Evolutionary conservation across 306 rosid species (phyloP), one percentile per base, ranked within the genome.

Genomic region (Prunus dulcis): DNA sequence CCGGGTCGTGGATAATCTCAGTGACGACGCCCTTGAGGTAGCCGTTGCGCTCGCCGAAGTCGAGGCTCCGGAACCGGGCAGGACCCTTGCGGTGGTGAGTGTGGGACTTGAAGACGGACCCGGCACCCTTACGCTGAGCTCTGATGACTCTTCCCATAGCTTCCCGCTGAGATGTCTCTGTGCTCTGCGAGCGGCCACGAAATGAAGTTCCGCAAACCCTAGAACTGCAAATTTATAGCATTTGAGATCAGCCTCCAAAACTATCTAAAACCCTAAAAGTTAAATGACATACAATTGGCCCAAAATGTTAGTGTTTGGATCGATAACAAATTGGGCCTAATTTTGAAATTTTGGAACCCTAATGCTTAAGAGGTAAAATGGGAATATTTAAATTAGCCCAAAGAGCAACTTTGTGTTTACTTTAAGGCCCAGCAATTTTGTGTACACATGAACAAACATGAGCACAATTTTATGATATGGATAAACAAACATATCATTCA

Each of bases 81-180:
- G 77, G 77, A 5, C 77, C 77, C 60, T 74, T 74, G 69, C 77
- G 77, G 69, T 74, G 77, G 77, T 74, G 69, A 9, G 77, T 74
- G 61, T 74, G 77, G 22, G 77, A 74, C 77, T 74, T 74, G 77
- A 74, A 74, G 58, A 74, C 47, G 30, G 77, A 74, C 2, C 77
- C 77, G 5, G 77, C 77, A 17, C 77, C 77, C 77, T 74, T 61
- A 74, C 77, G 77, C 49, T 74, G 77, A 74, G 77, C 77, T 61
- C 77, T 27, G 60, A 73, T 73, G 4, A 73, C 77, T 1, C 77
- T 64, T 2, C 77, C 77, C 77, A 73, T 67, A 0, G 67, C 67
- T 63, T 11, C 46, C 22, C 9, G 7, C 69, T 23, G 28, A 1
- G 71, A 20, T 12, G 9, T 25, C 65, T 71, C 32, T 55, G 15